A percentile compares a stretch with the other conserved stretches of the same genome.
phyloP scores from a whole-genome alignment of 352 stramenopile genomes.

The Phytophthora constricta region DNA sequence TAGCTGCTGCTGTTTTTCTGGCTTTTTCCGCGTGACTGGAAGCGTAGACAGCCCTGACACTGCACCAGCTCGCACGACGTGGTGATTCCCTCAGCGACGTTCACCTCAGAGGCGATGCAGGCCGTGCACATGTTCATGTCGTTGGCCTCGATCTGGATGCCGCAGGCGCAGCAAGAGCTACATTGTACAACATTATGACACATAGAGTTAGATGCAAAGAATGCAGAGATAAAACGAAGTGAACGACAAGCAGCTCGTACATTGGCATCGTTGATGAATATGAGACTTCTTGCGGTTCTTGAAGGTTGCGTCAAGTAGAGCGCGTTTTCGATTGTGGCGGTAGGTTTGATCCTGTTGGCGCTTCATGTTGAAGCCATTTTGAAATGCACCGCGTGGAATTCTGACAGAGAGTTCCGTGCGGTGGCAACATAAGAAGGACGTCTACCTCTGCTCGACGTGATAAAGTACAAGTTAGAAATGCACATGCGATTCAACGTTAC shows the following conservation, averaged over 20 bases:
- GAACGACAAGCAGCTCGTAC: slow-evolving; percentile 7
- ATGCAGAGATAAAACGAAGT: no score
- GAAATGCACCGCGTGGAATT: not conserved
- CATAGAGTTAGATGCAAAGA: not conserved
- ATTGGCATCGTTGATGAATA: slow-evolving; percentile 28
- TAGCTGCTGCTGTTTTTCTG: slow-evolving; percentile 41
- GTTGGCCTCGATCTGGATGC: slow-evolving; percentile 75
- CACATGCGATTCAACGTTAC: slow-evolving; percentile 20
- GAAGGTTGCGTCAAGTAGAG: not conserved
- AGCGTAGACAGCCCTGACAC: slow-evolving; percentile 74
- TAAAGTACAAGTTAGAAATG: no score
- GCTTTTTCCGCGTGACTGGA: slow-evolving; percentile 58
- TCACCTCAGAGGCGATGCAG: slow-evolving; percentile 68
- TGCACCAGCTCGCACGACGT: slow-evolving; percentile 58
- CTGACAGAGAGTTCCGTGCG: not conserved
- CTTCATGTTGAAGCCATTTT: not conserved
- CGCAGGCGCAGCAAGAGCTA: slow-evolving; percentile 68
- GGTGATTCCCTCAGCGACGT: slow-evolving; percentile 77
- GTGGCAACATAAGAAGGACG: not conserved
- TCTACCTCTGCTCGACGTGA: no score
- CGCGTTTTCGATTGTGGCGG: not conserved
- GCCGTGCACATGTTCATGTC: slow-evolving; percentile 80
- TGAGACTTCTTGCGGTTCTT: no score
- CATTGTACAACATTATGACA: not conserved
- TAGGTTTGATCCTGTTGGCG: not conserved